Evolutionary conservation across 2,329 filamentous ascomycete genomes (phyloP).

Genomic region (Fusarium verrucosum): DNA sequence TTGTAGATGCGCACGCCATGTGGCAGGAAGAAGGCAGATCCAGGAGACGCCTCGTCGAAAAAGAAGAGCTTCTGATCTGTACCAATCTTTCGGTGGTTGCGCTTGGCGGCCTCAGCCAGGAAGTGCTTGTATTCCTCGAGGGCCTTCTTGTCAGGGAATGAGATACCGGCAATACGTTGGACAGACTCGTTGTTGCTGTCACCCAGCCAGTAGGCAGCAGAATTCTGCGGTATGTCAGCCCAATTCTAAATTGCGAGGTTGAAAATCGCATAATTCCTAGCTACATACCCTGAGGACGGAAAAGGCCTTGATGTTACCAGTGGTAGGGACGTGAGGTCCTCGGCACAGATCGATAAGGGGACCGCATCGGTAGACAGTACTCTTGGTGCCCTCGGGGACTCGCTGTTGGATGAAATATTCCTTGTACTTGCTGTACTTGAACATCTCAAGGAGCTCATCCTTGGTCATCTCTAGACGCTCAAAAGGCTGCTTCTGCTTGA

Average conservation of each 20-base stretch:
- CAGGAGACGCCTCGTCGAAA: slow-evolving; percentile 93
- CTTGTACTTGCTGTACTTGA: slow-evolving; percentile 98
- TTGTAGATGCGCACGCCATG: slow-evolving; percentile 96
- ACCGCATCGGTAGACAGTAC: slow-evolving; percentile 94
- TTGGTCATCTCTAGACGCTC: slow-evolving; percentile 90
- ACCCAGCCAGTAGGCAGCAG: slow-evolving; percentile 87
- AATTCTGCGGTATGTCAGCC: slow-evolving; percentile 64
- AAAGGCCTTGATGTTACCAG: slow-evolving; percentile 92
- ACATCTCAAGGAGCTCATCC: slow-evolving; percentile 91
- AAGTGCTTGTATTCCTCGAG: slow-evolving; percentile 95
- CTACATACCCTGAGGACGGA: slow-evolving; percentile 79
- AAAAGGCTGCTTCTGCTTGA: slow-evolving; percentile 97
- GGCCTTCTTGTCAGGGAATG: slow-evolving; percentile 93
- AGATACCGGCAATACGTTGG: slow-evolving; percentile 95
- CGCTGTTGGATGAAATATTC: slow-evolving; percentile 84
- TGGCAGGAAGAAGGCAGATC: slow-evolving; percentile 90
- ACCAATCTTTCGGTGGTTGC: slow-evolving; percentile 93
- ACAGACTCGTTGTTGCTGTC: slow-evolving; percentile 94
- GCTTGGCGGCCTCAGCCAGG: slow-evolving; percentile 96
- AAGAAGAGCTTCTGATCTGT: slow-evolving; percentile 98
- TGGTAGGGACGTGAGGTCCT: slow-evolving; percentile 92
- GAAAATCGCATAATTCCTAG: neutral
- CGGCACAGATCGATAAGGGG: slow-evolving; percentile 95
- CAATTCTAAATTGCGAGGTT: neutral
- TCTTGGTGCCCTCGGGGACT: slow-evolving; percentile 83